Base-by-base conservation (phyloP, 805 yeast genomes). In the Candida piceae region DNA sequence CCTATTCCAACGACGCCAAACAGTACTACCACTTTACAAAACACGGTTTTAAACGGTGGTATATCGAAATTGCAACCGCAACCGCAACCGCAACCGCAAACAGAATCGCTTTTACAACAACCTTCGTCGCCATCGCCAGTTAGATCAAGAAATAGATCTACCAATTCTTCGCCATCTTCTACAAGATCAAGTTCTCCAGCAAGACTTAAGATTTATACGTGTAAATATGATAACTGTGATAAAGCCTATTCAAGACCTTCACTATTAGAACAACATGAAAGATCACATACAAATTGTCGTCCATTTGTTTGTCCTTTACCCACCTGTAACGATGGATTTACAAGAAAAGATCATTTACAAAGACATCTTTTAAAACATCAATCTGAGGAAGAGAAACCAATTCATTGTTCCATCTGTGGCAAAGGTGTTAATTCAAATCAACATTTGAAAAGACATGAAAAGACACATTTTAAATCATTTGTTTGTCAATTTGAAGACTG, bases 161-260 rank as follows among this genome's bases (percentile, higher is more conserved):
- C 26, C 6, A 7, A 24, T 9, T 24, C 26, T 6, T 34, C 42
- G 7, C 36, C 40, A 8, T 24, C 41, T 7, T 37, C 46, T 13
- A 43, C 57, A n/a, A 38, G 59, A 31, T 57, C 69, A 1, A 55
- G 70, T 5, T 59, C 72, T 9, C 64, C 70, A 1, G 36, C 51
- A 7, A 64, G 88, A 35, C 71, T 74, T 1, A 87, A 85, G 51
- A 66, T 59, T 17, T 81, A 82, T 53, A 51, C 57, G 10, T 90
- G 97, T 57, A 72, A 69, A 15, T 72, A 66, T 41, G 72, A 67
- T 5, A 80, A 74, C 3, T 93, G 97, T 52, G 72, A 62, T 21
- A 90, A 87, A 57, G 72, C 84, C 1, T 90, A 87, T 51, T 65
- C 83, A 5, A 69, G 90, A 33, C 97, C 97, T 0, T 80, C 94